Conservation (phyloP, 179 eudicot species). For the Vitellaria paradoxa region DNA sequence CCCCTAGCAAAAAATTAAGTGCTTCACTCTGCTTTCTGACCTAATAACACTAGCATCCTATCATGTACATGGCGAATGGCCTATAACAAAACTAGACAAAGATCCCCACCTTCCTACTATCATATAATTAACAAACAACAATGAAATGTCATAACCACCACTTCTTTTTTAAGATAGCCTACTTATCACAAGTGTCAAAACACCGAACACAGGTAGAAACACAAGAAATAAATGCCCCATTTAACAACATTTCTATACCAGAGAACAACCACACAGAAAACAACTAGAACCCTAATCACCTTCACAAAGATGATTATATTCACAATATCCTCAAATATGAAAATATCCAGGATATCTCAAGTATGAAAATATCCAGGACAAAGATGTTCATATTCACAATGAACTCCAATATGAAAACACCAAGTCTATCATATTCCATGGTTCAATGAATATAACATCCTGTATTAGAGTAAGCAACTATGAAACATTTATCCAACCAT, state of each 20-base stretch:
- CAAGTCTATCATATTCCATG: neutral
- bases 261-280: neutral
- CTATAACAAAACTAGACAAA: too few species aligned
- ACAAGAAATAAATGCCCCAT: neutral
- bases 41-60: neutral
- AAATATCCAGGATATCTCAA: too few species aligned
- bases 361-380: too few species aligned
- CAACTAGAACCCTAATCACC: neutral
- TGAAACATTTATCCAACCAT: neutral
- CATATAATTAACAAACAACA: neutral
- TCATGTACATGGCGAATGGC: neutral
- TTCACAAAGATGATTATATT: too few species aligned
- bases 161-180: neutral
- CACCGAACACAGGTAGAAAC: neutral
- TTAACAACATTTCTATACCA: neutral
- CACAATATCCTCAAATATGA: too few species aligned
- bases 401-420: neutral
- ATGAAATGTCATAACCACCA: neutral
- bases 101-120: too few species aligned
- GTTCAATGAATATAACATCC: neutral
- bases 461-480: neutral
- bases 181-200: neutral
- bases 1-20: too few species aligned
- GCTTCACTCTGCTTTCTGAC: too few species aligned
- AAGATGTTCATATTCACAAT: neutral